Evolutionary conservation across 176 grass and related monocot genomes (phyloP), one percentile per base, ranked within the genome.

Genomic region (Ensete ventricosum): DNA sequence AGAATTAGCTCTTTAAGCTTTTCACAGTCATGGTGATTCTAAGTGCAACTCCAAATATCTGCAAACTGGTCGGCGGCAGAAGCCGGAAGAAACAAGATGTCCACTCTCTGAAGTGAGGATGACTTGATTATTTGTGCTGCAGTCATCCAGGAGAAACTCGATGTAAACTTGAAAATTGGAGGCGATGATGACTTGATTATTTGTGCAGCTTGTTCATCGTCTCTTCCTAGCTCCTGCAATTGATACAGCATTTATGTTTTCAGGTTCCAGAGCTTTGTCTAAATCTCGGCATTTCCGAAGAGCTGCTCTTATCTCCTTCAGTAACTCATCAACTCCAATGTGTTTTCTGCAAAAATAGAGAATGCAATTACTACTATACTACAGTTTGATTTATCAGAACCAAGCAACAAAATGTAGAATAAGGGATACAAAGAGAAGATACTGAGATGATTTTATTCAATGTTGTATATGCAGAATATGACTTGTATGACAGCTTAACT

Each of bases 281-380:
- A 85, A 64, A 83, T 93, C 84, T 21, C 77, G 82, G 62, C 93
- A 97, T 88, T 86, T 93, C 82, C 82, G 75, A 17, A 97, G 82
- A 14, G 83, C 90, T 60, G 80, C 84, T 77, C 90, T 87, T 69
- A 98, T 93, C 69, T 93, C 86, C 78, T 74, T 98, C 67, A 93
- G 73, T 88, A 93, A 85, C 80, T 90, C 88, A 50, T 98, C 86
- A 4, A 93, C 84, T 26, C 94, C 94, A 10, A 91, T 85, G 50
- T 83, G 90, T 82, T 77, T 88, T 74, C 94, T 98, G 82, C 76
- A 85, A 69, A 29, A 72, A 65, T 0, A 9, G 22, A 74, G 64
- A 77, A 77, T 62, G 64, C 1, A 25, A 72, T 8, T 65, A 81
- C 50, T 0, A 49, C 34, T 43, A 43, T 43, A 34, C 43, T 29